A percentile compares a stretch with the other conserved stretches of the same genome.
phyloP scores from a whole-genome alignment of 768 basidiomycete species.

The Nidula microcarpa region DNA sequence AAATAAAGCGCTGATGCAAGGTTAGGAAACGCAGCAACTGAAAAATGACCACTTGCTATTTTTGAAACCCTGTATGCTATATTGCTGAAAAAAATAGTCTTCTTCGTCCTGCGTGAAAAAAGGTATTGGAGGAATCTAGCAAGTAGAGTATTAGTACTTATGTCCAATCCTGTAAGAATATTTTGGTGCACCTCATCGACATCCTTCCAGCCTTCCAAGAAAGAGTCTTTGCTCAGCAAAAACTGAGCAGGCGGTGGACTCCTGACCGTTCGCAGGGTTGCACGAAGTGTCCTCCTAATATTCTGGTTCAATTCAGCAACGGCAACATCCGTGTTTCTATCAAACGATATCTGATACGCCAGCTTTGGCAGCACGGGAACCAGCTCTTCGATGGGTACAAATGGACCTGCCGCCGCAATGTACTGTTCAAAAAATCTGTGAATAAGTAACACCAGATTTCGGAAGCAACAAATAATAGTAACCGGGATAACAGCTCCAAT shows the following conservation, averaged over 20 bases:
- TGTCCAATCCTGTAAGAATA: not conserved
- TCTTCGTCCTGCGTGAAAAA: conserved; percentile 63
- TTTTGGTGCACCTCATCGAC: conserved; percentile 19
- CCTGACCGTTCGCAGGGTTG: conserved; percentile 45
- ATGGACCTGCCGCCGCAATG: conserved; percentile 47
- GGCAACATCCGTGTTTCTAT: conserved; percentile 42
- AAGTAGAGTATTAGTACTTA: not conserved
- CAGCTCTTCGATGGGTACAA: conserved; percentile 40
- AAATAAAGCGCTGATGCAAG: conserved; percentile 54
- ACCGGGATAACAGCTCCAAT: conserved; percentile 62
- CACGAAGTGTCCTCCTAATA: conserved; percentile 53
- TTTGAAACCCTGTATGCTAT: conserved; percentile 51
- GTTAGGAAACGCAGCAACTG: not conserved
- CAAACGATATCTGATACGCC: conserved; percentile 65
- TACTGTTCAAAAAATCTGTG: conserved; percentile 40
- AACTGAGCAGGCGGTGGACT: conserved; percentile 57
- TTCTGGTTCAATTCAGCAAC: conserved; percentile 51
- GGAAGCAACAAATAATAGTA: conserved; percentile 10
- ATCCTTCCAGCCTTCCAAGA: conserved; percentile 48
- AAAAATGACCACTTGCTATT: conserved; percentile 41
- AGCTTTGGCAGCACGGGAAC: conserved; percentile 44
- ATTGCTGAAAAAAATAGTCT: conserved; percentile 68
- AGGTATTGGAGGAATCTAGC: conserved; percentile 56
- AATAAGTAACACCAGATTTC: not conserved
- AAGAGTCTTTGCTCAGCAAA: conserved; percentile 46